Conservation (phyloP, 495 filamentous ascomycete species). For the Chaetomium fimeti region DNA sequence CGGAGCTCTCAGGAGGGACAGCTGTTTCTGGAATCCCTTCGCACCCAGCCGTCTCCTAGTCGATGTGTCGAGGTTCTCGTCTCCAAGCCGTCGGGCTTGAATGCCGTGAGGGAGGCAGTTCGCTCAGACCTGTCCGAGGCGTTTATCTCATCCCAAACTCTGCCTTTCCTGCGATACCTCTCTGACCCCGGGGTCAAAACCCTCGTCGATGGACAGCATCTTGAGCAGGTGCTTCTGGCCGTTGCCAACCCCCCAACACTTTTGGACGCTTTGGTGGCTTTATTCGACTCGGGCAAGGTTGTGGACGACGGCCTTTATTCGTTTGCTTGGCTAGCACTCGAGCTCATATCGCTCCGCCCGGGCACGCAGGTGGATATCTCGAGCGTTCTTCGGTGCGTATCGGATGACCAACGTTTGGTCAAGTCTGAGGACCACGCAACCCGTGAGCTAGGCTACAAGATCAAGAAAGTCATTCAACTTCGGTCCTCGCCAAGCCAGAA, state of each 20-base stretch:
- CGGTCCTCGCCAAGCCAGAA: conserved; percentile 9
- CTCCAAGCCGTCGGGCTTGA: conserved; percentile 47
- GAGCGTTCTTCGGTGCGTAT: conserved; percentile 32
- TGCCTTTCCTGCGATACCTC: conserved; percentile 40
- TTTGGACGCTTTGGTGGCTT: conserved; percentile 56
- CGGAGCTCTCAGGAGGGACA: conserved; percentile 43
- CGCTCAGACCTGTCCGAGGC: conserved; percentile 46
- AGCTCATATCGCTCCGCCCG: conserved; percentile 52
- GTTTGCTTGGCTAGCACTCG: conserved; percentile 60
- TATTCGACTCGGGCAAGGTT: conserved; percentile 43
- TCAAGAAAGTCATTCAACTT: conserved; percentile 29
- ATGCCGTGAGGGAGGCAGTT: conserved; percentile 50
- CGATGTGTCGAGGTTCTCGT: conserved; percentile 58
- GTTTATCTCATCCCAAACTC: conserved; percentile 54
- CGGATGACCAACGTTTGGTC: conserved; percentile 34
- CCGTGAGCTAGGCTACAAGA: conserved; percentile 34
- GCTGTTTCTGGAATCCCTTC: conserved; percentile 61
- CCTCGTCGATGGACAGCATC: conserved; percentile 55
- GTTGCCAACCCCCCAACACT: conserved; percentile 61
- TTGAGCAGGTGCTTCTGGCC: conserved; percentile 51
- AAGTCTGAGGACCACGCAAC: conserved; percentile 33
- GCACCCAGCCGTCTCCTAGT: conserved; percentile 47
- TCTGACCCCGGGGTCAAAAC: conserved; percentile 49
- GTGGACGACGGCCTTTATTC: conserved; percentile 39
- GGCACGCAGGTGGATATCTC: conserved; percentile 35